Conservation (phyloP, 179 eudicot genomes). For the Spergularia azorica region DNA sequence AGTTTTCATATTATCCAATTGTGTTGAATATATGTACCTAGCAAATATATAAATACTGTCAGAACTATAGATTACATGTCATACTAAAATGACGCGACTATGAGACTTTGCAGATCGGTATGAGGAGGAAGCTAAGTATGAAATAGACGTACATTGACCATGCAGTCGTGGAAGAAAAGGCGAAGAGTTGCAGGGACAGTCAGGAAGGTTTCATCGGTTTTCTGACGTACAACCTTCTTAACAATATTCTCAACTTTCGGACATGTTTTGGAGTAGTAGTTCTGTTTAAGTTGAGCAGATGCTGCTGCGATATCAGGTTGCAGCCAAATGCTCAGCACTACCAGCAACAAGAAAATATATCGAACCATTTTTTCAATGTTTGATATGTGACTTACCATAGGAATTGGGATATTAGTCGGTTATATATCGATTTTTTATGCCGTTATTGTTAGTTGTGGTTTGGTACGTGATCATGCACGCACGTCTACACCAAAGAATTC, state of each 20-base stretch:
- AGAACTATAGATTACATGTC: too few relatives aligned
- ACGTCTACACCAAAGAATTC: slow-evolving; percentile 11
- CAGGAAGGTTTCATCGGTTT: slow-evolving; percentile 55
- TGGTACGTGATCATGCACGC: slow-evolving; percentile 12
- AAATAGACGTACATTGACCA: slow-evolving; percentile 46
- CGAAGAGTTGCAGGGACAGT: slow-evolving; percentile 68
- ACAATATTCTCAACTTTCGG: slow-evolving; percentile 77
- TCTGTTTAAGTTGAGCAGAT: slow-evolving; percentile 27
- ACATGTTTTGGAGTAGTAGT: slow-evolving; percentile 59
- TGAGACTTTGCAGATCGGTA: not conserved
- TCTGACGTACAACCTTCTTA: slow-evolving; percentile 44
- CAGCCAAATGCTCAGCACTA: slow-evolving; percentile 17
- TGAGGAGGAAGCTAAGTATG: not conserved
- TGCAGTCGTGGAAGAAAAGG: slow-evolving; percentile 74
- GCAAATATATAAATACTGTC: too few relatives aligned
- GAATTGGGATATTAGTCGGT: not conserved
- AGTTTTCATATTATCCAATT: not conserved
- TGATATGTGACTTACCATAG: not conserved
- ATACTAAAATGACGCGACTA: not conserved
- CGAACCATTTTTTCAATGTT: slow-evolving; percentile 12
- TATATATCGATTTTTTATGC: slow-evolving; percentile 1
- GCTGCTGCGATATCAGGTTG: not conserved
- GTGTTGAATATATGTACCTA: too few relatives aligned
- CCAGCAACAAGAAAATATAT: not conserved
- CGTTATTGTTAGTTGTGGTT: not conserved